Base-by-base conservation (phyloP, 352 stramenopile genomes). In the Phytopythium ostracodes region DNA sequence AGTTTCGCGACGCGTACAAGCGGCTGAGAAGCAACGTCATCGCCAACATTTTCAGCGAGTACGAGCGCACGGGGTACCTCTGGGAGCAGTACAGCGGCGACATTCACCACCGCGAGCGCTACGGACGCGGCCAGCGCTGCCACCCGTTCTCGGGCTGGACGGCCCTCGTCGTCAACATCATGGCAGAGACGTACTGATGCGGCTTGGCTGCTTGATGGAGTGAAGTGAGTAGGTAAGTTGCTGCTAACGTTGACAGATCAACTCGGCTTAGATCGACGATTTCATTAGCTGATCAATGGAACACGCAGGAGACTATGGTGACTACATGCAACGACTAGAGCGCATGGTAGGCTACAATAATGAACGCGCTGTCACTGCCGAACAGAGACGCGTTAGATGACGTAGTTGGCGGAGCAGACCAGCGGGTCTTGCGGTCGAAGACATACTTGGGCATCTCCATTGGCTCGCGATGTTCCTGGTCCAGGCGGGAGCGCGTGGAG, bases 61-160 rank as follows among this genome's bases (percentile, higher is more conserved):
- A 92, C 68, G 70, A 94, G 64, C 72, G 77, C 9, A 97, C 87
- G 11, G 92, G 93, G 36, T 97, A 91, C 65, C 74, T 98, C 8
- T 98, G 92, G 89, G 94, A 98, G 72, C 91, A 98, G 70, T 98
- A 98, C 73, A 94, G 89, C 56, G 90, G 91, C 33, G 68, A 91
- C 40, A 77, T 84, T 27, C 55, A 79, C 44, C 65, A 64, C 3
- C 59, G 47, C 29, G 31, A 71, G 38, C 60, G 70, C 18, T 90
- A 89, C 54, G 94, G 94, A 2, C 68, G 75, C n/a, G 94, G 94
- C 8, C 87, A 93, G 60, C 77, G 94, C 14, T 91, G 85, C 50
- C 92, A 98, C 62, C 94, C 93, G 47, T 98, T 98, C 65, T 95
- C 89, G 0, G 94, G 93, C n/a, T 98, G 94, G 94, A 98, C 92